phyloP scores from a whole-genome alignment of 2,329 filamentous ascomycete genomes.

The Camillea tinctor region DNA sequence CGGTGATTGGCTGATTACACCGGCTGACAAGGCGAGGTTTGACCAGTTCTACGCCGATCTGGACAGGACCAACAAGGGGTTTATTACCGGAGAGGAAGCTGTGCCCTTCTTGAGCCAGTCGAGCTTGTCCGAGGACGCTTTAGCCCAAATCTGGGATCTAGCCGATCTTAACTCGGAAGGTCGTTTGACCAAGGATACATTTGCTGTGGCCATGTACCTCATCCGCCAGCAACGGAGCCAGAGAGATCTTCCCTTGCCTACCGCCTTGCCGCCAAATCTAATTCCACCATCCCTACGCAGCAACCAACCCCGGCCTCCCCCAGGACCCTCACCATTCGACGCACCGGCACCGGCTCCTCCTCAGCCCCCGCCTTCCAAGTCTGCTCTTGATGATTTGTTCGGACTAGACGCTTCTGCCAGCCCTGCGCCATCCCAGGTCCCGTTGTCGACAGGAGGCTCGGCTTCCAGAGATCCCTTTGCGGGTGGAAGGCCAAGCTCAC shows the following conservation, averaged over 20 bases:
- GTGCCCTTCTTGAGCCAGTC: constrained; percentile 94
- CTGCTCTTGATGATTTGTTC: constrained; percentile 90
- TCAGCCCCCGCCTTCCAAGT: constrained; percentile 57
- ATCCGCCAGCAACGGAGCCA: constrained; percentile 85
- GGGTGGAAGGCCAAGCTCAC: constrained; percentile 55
- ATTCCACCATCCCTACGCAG: constrained; percentile 83
- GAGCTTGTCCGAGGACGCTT: constrained; percentile 78
- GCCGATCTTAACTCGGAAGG: constrained; percentile 92
- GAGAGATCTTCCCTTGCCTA: constrained; percentile 66
- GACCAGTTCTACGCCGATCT: constrained; percentile 82
- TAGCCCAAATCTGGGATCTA: constrained; percentile 96
- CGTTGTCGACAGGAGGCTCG: constrained; percentile 74
- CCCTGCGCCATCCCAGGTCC: constrained; percentile 56
- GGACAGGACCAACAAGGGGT: constrained; percentile 77
- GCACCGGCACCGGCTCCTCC: constrained; percentile 34
- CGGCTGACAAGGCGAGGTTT: constrained; percentile 82
- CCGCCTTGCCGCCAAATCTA: constrained; percentile 74
- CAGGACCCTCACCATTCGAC: constrained; percentile 52
- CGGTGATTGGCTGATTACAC: constrained; percentile 77
- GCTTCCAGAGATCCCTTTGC: constrained; percentile 62
- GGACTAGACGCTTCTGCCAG: constrained; percentile 72
- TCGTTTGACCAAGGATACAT: constrained; percentile 81
- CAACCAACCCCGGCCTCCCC: constrained; percentile 48
- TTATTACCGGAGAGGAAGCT: constrained; percentile 90
- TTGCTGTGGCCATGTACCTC: constrained; percentile 95